Evolutionary conservation across 2,329 filamentous ascomycete genomes (phyloP).

Genomic region (Fusarium sp.): DNA sequence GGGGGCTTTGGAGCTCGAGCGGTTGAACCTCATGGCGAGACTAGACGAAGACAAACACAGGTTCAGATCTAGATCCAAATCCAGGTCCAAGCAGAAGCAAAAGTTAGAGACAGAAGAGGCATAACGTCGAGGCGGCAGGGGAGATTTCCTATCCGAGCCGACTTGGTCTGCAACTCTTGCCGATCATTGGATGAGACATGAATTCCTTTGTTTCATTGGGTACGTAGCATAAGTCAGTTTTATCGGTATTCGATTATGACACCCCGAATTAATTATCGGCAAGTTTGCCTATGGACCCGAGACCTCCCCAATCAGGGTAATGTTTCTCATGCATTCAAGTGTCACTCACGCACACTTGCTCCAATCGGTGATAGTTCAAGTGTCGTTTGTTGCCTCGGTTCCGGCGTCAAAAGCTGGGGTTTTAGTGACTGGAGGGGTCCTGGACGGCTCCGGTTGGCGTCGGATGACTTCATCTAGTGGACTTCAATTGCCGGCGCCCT

Average conservation of each 20-base stretch:
- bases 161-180: conserved; percentile 30
- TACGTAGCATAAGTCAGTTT: conserved; percentile 13
- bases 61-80: conserved; percentile 1
- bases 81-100: conserved; percentile 2
- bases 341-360: conserved; percentile 6
- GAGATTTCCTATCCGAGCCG: conserved; percentile 34
- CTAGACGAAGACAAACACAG: conserved; percentile 8
- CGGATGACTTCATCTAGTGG: conserved; percentile 48
- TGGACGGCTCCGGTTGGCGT: conserved; percentile 46
- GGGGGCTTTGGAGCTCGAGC: conserved; percentile 50
- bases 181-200: conserved; percentile 31
- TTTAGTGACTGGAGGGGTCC: conserved; percentile 19
- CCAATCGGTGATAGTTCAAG: conserved; percentile 14
- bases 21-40: conserved; percentile 47
- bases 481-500: conserved; percentile 41
- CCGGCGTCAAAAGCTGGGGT: conserved; percentile 45
- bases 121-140: conserved; percentile 2
- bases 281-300: conserved; percentile 26
- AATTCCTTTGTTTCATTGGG: conserved; percentile 15
- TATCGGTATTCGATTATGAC: conserved; percentile 32
- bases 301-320: conserved; percentile 17
- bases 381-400: conserved; percentile 35
- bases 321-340: conserved; percentile 18
- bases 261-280: conserved; percentile 27
- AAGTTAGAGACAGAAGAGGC: conserved; percentile 3